Evolutionary conservation across 2,329 filamentous ascomycete species (phyloP).

Genomic region (Penicillium olsonii): DNA sequence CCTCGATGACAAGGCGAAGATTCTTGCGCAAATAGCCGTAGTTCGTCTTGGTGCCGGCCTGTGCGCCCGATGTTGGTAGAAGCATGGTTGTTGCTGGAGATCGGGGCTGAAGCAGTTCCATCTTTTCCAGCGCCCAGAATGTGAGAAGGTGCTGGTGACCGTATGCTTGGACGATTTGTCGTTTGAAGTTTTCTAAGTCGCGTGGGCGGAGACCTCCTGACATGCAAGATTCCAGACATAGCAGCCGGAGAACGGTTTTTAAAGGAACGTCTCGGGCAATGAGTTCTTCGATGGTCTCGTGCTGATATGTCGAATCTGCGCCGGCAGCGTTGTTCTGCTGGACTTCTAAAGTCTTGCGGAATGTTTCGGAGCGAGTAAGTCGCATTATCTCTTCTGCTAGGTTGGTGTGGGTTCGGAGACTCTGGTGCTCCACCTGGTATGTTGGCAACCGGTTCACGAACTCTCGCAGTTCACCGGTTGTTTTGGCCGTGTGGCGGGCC

Average conservation of each 20-base stretch:
- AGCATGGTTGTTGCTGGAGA: slow-evolving; percentile 77
- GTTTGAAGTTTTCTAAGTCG: slow-evolving; percentile 87
- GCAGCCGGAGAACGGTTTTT: slow-evolving; percentile 75
- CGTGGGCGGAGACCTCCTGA: slow-evolving; percentile 83
- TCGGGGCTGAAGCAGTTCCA: slow-evolving; percentile 79
- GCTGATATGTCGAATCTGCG: slow-evolving; percentile 82
- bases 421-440: slow-evolving; percentile 91
- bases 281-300: slow-evolving; percentile 91
- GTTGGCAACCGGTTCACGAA: slow-evolving; percentile 92
- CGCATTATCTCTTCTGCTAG: slow-evolving; percentile 96
- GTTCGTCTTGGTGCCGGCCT: slow-evolving; percentile 75
- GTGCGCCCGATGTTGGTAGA: slow-evolving; percentile 70
- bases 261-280: slow-evolving; percentile 83
- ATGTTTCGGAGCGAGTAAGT: slow-evolving; percentile 83
- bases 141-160: slow-evolving; percentile 94
- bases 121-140: slow-evolving; percentile 81
- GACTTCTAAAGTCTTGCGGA: slow-evolving; percentile 84
- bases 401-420: slow-evolving; percentile 86
- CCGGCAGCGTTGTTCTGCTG: slow-evolving; percentile 95
- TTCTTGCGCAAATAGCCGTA: slow-evolving; percentile 85
- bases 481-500: slow-evolving; percentile 80
- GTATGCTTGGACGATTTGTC: slow-evolving; percentile 86
- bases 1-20: slow-evolving; percentile 87
- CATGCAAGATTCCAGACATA: slow-evolving; percentile 90
- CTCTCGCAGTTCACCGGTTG: slow-evolving; percentile 85